phyloP scores from a whole-genome alignment of 2,329 filamentous ascomycete species.

The Neofusicoccum laricinum region DNA sequence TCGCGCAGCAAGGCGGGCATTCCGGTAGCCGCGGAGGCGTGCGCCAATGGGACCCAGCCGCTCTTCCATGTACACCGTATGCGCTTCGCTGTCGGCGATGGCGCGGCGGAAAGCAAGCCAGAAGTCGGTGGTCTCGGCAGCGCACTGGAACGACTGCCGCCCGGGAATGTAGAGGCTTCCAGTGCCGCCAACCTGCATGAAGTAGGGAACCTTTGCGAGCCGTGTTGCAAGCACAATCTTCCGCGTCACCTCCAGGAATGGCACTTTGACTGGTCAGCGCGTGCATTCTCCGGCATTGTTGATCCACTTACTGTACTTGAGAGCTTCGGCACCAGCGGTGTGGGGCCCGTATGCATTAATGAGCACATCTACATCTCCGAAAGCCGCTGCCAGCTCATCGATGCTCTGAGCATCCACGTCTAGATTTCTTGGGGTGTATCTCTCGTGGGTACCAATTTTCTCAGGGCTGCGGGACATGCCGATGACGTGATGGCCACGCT shows the following conservation, averaged over 20 bases:
- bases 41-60: conserved; percentile 31
- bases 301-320: conserved; percentile 29
- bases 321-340: conserved; percentile 26
- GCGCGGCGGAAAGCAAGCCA: conserved; percentile 35
- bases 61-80: conserved; percentile 35
- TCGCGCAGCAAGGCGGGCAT: conserved; percentile 25
- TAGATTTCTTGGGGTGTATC: conserved; percentile 27
- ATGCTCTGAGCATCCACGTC: conserved; percentile 27
- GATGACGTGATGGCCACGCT: conserved; percentile 32
- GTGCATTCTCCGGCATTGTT: not conserved
- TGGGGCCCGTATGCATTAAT: conserved; percentile 35
- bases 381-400: conserved; percentile 26
- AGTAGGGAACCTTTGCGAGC: conserved; percentile 26
- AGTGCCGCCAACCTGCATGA: conserved; percentile 35
- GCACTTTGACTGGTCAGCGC: conserved; percentile 23
- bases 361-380: conserved; percentile 30
- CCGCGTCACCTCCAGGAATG: conserved; percentile 33
- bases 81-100: conserved; percentile 32
- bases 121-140: conserved; percentile 33
- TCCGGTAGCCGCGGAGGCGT: conserved; percentile 25
- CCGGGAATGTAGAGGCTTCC: conserved; percentile 31
- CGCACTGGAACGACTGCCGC: conserved; percentile 17
- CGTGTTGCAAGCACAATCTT: conserved; percentile 34
- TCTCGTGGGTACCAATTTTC: conserved; percentile 30
- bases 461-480: conserved; percentile 33